A percentile compares a stretch with the other conserved stretches of the same genome.
phyloP scores from a whole-genome alignment of 1,284 basidiomycete species.

The Rhodotorula sp. region DNA sequence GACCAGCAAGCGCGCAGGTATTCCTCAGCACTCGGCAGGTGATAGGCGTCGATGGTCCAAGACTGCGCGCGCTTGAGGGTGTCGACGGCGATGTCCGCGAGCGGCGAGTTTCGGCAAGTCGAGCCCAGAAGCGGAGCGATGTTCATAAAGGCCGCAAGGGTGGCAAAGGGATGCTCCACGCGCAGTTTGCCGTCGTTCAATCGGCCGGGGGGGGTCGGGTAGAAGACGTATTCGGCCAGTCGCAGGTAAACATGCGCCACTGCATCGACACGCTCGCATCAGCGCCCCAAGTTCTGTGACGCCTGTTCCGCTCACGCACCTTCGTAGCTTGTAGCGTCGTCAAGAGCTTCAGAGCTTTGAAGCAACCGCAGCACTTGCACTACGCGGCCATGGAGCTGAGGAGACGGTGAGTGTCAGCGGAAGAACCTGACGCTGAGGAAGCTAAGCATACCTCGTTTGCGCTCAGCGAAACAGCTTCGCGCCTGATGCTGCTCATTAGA shows the following conservation, averaged over 20 bases:
- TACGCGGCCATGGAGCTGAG: constrained; percentile 31
- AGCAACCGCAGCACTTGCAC: constrained; percentile 27
- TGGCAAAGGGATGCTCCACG: constrained; percentile 20
- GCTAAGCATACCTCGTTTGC: constrained; percentile 29
- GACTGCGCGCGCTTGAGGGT: constrained; percentile 8
- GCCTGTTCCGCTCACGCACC: neutral
- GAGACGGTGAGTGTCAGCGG: neutral
- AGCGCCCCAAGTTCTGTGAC: neutral
- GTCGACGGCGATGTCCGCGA: constrained; percentile 4
- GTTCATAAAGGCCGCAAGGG: constrained; percentile 22
- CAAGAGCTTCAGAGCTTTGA: neutral
- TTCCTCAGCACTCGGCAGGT: constrained; percentile 36
- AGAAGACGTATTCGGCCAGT: constrained; percentile 5
- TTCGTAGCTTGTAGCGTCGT: neutral
- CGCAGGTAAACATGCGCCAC: constrained; percentile 13
- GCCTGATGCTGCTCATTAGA: constrained; percentile 11
- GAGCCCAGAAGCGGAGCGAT: constrained; percentile 22
- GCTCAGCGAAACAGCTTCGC: neutral
- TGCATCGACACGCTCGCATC: neutral
- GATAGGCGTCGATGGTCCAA: constrained; percentile 2
- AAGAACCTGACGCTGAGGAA: neutral
- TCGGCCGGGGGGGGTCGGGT: neutral
- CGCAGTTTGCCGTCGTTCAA: neutral
- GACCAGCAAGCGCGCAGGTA: constrained; percentile 25
- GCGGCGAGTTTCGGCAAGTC: neutral